Conservation (phyloP, 2,329 filamentous ascomycete genomes). For the Lachnellula willkommii region DNA sequence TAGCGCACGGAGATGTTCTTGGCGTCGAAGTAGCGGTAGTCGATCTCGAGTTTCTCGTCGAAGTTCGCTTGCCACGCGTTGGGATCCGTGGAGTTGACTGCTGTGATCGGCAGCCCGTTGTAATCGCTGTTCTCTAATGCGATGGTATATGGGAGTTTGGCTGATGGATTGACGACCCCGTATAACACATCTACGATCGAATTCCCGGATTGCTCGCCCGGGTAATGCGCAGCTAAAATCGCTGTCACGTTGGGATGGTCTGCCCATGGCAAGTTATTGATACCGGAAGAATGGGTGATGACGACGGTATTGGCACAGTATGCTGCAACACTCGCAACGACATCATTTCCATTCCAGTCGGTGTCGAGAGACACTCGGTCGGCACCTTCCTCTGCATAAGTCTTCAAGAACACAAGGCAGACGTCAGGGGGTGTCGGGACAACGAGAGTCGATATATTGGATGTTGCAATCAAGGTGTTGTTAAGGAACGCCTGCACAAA, state of each 20-base stretch:
- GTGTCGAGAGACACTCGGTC: slow-evolving; percentile 42
- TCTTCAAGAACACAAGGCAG: slow-evolving; percentile 62
- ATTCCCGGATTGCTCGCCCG: slow-evolving; percentile 77
- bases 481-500: slow-evolving; percentile 54
- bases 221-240: slow-evolving; percentile 72
- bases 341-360: slow-evolving; percentile 22
- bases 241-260: slow-evolving; percentile 70
- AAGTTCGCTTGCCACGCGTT: slow-evolving; percentile 56
- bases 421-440: slow-evolving; percentile 50
- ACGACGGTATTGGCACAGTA: slow-evolving; percentile 53
- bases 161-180: slow-evolving; percentile 68
- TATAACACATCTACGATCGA: slow-evolving; percentile 74
- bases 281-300: slow-evolving; percentile 56
- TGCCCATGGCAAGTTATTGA: slow-evolving; percentile 67
- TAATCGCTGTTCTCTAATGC: slow-evolving; percentile 46
- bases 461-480: slow-evolving; percentile 35
- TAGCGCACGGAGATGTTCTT: slow-evolving; percentile 34
- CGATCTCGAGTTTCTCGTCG: slow-evolving; percentile 44
- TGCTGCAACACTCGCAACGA: slow-evolving; percentile 41
- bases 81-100: slow-evolving; percentile 69
- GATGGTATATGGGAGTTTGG: slow-evolving; percentile 71
- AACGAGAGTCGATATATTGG: slow-evolving; percentile 22
- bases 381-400: slow-evolving; percentile 66
- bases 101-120: slow-evolving; percentile 45
- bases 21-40: slow-evolving; percentile 48